Percentiles rank a stretch among this genome's conserved stretches.
phyloP scores from a whole-genome alignment of 2,329 filamentous ascomycete species.

The Fusarium sambucinum region DNA sequence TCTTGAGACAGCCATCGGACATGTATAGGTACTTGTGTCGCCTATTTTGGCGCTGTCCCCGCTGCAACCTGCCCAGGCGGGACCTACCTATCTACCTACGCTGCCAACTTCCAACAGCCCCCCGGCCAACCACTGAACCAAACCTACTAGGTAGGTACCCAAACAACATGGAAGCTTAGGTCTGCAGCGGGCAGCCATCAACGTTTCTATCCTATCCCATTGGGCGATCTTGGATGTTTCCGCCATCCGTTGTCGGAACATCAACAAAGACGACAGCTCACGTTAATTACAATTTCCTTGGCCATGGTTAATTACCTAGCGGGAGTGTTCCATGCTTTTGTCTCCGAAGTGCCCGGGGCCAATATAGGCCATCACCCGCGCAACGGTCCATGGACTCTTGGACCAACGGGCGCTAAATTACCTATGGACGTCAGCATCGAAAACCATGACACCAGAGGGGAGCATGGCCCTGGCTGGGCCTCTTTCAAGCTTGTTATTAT shows the following conservation, averaged over 20 bases:
- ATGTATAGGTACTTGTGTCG: constrained; percentile 28
- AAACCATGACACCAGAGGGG: constrained; percentile 8
- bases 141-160: too few species aligned
- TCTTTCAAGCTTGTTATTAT: neutral
- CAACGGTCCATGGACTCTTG: constrained; percentile 30
- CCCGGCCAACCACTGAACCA: constrained; percentile 20
- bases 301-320: constrained; percentile 2
- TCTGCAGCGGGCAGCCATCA: neutral
- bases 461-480: neutral
- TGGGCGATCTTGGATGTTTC: constrained; percentile 29
- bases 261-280: constrained; percentile 1
- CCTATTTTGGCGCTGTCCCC: constrained; percentile 35
- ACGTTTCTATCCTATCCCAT: neutral
- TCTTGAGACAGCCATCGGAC: constrained; percentile 32
- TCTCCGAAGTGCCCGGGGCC: constrained; percentile 20
- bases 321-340: constrained; percentile 15
- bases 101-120: constrained; percentile 17
- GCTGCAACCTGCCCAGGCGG: constrained; percentile 11
- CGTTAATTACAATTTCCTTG: constrained; percentile 15
- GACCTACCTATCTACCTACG: neutral
- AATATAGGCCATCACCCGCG: constrained; percentile 34
- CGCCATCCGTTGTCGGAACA: neutral
- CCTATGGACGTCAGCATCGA: constrained; percentile 19
- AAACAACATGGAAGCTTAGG: constrained; percentile 25
- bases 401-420: constrained; percentile 18